A percentile compares a stretch with the other conserved stretches of the same genome.
phyloP scores from a whole-genome alignment of 108 stramenopile species.

The Aureococcus anophagefferens region DNA sequence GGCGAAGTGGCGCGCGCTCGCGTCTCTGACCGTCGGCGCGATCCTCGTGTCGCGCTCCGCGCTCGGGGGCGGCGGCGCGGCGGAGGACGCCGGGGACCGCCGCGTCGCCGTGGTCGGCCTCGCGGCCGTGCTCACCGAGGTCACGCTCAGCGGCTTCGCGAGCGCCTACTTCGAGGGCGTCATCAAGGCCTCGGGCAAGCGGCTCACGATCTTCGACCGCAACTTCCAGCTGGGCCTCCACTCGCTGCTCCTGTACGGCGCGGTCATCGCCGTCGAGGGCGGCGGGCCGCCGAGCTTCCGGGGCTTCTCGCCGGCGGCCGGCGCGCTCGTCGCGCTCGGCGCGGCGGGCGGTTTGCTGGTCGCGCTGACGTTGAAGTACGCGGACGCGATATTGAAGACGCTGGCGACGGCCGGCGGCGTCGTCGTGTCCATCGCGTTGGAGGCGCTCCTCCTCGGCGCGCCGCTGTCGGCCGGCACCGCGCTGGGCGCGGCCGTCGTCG shows the following conservation, averaged over 20 bases:
- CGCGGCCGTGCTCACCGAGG: conserved; percentile 73
- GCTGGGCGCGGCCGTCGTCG: no score
- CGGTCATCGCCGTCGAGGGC: conserved; percentile 4
- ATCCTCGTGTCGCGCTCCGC: conserved; percentile 62
- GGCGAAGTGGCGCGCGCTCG: conserved; percentile 78
- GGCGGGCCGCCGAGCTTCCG: no score
- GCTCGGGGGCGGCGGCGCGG: conserved; percentile 16
- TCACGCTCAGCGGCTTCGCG: conserved; percentile 77
- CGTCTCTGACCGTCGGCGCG: conserved; percentile 72
- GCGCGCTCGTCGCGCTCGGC: no score
- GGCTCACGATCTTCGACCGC: conserved; percentile 76
- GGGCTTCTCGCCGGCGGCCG: no score
- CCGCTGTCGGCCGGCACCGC: no score
- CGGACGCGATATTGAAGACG: conserved; percentile 84
- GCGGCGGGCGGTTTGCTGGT: conserved; percentile 82
- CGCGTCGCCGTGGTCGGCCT: conserved; percentile 37
- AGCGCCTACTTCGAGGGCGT: conserved; percentile 91
- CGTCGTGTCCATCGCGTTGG: no score
- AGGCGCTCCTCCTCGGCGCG: no score
- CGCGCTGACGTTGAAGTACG: conserved; percentile 82
- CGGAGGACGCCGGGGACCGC: neutral
- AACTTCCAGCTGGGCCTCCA: conserved; percentile 62
- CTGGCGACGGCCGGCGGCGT: no score
- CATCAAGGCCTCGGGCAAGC: conserved; percentile 52
- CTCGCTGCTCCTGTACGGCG: conserved; percentile 18